phyloP scores from a whole-genome alignment of 2,329 filamentous ascomycete genomes.

The Aspergillus thermomutatus region DNA sequence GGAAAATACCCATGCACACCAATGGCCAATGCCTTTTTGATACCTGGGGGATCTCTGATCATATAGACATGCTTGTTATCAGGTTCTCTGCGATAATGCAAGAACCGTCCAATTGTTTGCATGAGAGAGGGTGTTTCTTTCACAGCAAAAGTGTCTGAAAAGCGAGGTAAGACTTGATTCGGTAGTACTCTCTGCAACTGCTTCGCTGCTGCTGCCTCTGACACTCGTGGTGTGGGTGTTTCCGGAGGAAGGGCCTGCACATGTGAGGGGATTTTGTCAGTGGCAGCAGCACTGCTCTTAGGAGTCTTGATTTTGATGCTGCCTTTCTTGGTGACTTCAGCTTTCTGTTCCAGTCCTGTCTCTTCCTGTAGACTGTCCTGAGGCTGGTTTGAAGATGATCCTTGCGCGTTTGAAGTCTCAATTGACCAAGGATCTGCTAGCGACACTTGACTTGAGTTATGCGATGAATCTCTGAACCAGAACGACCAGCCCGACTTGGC shows the following conservation, averaged over 20 bases:
- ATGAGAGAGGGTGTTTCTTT: conserved; percentile 60
- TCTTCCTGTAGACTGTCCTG: conserved; percentile 13
- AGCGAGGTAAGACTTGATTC: conserved; percentile 48
- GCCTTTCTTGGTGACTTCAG: conserved; percentile 26
- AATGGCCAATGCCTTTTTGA: conserved; percentile 86
- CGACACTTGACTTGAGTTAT: conserved; percentile 20
- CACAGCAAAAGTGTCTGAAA: conserved; percentile 45
- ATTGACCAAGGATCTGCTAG: conserved; percentile 25
- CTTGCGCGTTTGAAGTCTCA: conserved; percentile 21
- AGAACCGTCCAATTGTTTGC: conserved; percentile 48
- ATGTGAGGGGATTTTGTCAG: conserved; percentile 18
- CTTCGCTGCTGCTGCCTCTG: conserved; percentile 33
- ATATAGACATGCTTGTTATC: conserved; percentile 69
- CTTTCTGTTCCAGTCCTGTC: conserved; percentile 20
- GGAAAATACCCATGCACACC: conserved; percentile 95
- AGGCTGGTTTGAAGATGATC: conserved; percentile 14
- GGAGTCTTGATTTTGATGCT: conserved; percentile 28
- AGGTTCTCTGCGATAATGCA: conserved; percentile 53
- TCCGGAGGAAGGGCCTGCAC: conserved; percentile 15
- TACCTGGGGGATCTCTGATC: conserved; percentile 63
- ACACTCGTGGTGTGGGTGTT: conserved; percentile 20
- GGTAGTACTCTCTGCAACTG: conserved; percentile 36
- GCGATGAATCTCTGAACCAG: conserved; percentile 37
- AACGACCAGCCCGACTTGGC: conserved; percentile 39
- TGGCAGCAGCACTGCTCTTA: conserved; percentile 20